A percentile compares a stretch with the other conserved stretches of the same genome.
Conservation (phyloP, 2,329 filamentous ascomycete species). For the Cladorrhinum sp. region DNA sequence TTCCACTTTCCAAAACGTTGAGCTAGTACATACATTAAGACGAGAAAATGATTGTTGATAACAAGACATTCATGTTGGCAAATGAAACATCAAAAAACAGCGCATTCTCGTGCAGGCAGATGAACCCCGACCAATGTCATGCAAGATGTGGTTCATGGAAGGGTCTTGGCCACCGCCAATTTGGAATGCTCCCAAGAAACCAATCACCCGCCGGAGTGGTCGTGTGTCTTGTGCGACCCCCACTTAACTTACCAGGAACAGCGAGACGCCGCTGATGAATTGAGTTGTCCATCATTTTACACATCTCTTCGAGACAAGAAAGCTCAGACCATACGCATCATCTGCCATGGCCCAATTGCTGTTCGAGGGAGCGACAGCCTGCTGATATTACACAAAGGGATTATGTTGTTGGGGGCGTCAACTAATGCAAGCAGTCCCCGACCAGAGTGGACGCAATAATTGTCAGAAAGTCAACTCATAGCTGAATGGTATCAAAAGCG, state of each 20-base stretch:
- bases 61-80: not conserved
- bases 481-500: not conserved
- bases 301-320: constrained; percentile 3
- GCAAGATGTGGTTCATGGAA: not conserved
- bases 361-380: not conserved
- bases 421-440: not conserved
- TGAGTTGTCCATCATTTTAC: constrained; percentile 15
- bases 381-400: constrained; percentile 6
- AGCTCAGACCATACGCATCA: constrained; percentile 3
- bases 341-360: not conserved
- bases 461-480: not conserved
- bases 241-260: constrained; percentile 5
- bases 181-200: not conserved
- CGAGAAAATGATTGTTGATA: not conserved
- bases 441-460: not conserved
- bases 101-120: not conserved
- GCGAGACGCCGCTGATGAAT: not conserved
- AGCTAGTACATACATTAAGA: not conserved
- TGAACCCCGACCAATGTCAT: not conserved
- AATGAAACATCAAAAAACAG: constrained; percentile 6
- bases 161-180: not conserved
- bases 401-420: not conserved
- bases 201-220: not conserved
- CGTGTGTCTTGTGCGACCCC: constrained; percentile 16
- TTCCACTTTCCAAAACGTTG: not conserved